Base-by-base conservation (phyloP, 2,329 filamentous ascomycete species). In the Clonostachys chloroleuca region DNA sequence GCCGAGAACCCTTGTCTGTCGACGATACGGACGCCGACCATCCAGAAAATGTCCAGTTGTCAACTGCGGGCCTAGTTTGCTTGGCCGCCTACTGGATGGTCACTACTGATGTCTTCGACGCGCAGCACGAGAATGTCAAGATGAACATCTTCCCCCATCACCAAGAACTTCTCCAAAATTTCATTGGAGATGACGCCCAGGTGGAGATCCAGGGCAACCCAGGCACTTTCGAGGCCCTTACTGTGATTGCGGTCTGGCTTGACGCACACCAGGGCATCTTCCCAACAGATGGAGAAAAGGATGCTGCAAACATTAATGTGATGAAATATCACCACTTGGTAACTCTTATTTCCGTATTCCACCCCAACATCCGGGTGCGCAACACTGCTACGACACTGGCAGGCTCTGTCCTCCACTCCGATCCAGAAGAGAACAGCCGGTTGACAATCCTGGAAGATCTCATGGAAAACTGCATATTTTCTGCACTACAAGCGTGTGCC, bases 391-490 rank as follows among this genome's bases (percentile, higher is more conserved):
- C 73, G 3, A 62, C 66, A 4, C 68, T 82, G 12, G 78, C 80
- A 4, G 79, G 79, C 8, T 58, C 63, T 2, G 64, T 81, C 13
- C 68, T 83, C 35, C 82, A 85, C 55, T 69, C 77, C 3, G 75
- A 84, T 51, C 80, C 82, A 1, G 73, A 80, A 24, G 78, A 82
- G 49, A 72, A 76, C 4, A 73, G 78, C 56, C 73, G 81, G 6
- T 65, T 86, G 14, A 70, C 74, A 30, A 86, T 86, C 52, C 71
- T 87, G 9, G 77, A 82, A 45, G 83, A 86, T 56, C 70, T 85
- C 12, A 64, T 86, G 12, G 81, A 85, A 61, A 82, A 84, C 59
- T 85, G 82, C 68, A 74, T 80, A 54, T 85, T 82, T 54, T 72
- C 80, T 3, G 72, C 76, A 1, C 68, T 86, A 36, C 83, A 84